Percentiles rank a stretch among this genome's conserved stretches.
phyloP scores from a whole-genome alignment of 1,284 basidiomycete species.

The Boletus smithii region DNA sequence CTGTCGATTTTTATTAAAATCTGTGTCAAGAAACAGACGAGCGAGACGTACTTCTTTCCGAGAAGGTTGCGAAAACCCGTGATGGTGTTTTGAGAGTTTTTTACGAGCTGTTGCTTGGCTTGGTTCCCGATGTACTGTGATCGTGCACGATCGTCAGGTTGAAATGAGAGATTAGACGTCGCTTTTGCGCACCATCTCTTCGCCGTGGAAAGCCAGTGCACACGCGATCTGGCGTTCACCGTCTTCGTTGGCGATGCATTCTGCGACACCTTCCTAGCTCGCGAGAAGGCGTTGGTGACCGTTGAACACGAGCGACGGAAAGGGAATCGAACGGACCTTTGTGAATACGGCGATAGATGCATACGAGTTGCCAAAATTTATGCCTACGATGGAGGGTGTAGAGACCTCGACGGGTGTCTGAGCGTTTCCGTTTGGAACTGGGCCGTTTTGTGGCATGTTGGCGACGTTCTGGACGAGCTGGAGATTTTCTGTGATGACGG shows the following conservation, averaged over 20 bases:
- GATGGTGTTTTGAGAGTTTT: slow-evolving; percentile 94
- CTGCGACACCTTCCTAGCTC: slow-evolving; percentile 77
- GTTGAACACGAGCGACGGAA: not conserved
- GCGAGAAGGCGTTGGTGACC: not conserved
- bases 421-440: slow-evolving; percentile 39
- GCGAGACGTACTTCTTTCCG: slow-evolving; percentile 73
- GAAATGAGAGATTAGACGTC: not conserved
- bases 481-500: not conserved
- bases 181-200: slow-evolving; percentile 69
- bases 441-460: slow-evolving; percentile 28
- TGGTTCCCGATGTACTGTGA: slow-evolving; percentile 93
- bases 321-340: slow-evolving; percentile 55
- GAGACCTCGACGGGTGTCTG: slow-evolving; percentile 35
- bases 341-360: slow-evolving; percentile 95
- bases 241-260: slow-evolving; percentile 97
- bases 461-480: not conserved
- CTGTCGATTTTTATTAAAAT: slow-evolving; percentile 34
- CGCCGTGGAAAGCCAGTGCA: slow-evolving; percentile 88
- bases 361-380: slow-evolving; percentile 97
- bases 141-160: slow-evolving; percentile 9
- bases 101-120: slow-evolving; percentile 92
- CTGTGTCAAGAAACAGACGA: not conserved
- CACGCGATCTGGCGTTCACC: slow-evolving; percentile 98
- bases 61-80: slow-evolving; percentile 91
- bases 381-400: slow-evolving; percentile 71